Conservation (phyloP, 2,329 filamentous ascomycete genomes). For the Alternaria burnsii region DNA sequence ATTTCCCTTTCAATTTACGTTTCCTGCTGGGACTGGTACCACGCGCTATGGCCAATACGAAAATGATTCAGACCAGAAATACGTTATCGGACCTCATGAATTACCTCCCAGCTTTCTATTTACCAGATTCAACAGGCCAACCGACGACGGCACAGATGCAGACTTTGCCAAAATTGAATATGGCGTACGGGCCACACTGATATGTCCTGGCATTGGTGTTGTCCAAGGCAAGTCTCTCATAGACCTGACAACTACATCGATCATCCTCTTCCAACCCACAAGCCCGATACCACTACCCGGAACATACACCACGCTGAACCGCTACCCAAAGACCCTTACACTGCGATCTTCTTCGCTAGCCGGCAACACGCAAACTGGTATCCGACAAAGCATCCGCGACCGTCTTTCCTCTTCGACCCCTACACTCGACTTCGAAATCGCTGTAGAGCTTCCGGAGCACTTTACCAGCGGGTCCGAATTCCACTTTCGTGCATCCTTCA, state of each 20-base stretch:
- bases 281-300: neutral
- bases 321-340: slow-evolving; percentile 21
- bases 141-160: slow-evolving; percentile 9
- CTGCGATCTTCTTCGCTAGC: slow-evolving; percentile 26
- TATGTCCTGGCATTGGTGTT: slow-evolving; percentile 21
- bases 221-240: slow-evolving; percentile 14
- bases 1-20: slow-evolving; percentile 31
- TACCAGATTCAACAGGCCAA: neutral
- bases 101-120: slow-evolving; percentile 35
- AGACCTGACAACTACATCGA: slow-evolving; percentile 18
- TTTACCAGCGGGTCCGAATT: slow-evolving; percentile 31
- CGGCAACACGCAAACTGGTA: slow-evolving; percentile 22
- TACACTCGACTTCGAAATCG: slow-evolving; percentile 28
- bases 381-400: slow-evolving; percentile 33
- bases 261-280: slow-evolving; percentile 31
- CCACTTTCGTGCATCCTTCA: slow-evolving; percentile 27
- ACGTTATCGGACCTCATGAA: slow-evolving; percentile 26
- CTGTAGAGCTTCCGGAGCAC: slow-evolving; percentile 25
- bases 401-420: slow-evolving; percentile 33
- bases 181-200: slow-evolving; percentile 28
- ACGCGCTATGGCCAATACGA: slow-evolving; percentile 29
- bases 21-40: slow-evolving; percentile 29
- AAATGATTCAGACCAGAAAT: slow-evolving; percentile 20
- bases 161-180: slow-evolving; percentile 32
- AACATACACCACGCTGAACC: slow-evolving; percentile 6